Evolutionary conservation across 225 moss, liverwort and hornwort genomes (phyloP), one percentile per base, ranked within the genome.

Genomic region (Straminergon stramineum): DNA sequence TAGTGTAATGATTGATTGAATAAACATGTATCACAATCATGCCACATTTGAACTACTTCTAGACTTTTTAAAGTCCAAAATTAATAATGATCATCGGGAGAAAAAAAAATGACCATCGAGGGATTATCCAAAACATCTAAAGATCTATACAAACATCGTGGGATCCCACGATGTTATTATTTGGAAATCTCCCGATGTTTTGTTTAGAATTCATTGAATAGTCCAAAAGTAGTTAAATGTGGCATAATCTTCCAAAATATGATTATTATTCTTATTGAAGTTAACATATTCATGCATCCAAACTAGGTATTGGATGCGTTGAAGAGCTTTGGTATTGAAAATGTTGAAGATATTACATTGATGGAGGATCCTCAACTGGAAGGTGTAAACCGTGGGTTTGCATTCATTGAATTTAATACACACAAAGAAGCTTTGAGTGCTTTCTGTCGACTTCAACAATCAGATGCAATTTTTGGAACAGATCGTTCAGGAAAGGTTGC

Each of bases 301-400:
- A 83, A 86, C 11, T 86, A 94, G 94, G 92, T 94, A 13, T 77
- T 92, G 86, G 87, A 94, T 43, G 90, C 90, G 2, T 91, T 94
- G 68, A 94, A 92, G 68, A 92, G 74, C 16, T 90, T 92, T 79
- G 94, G 92, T 26, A 89, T 93, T 87, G 91, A 93, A 70, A 93
- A 62, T 90, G 58, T 94, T 79, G 94, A 94, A 89, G 95, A 95
- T 56, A 90, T 93, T 77, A 95, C 93, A 60, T 85, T 95, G 57
- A 93, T 95, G 95, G 90, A 92, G 43, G 95, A 95, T 35, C 95
- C 93, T 67, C 95, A 95, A 74, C 55, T 88, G 70, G 93, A 95
- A 88, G 92, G 93, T 56, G 85, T 93, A 48, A 95, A 95, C 7
- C 92, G 95, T 68, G 95, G 95, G 14, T 93, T 95, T 92, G 91